Evolutionary conservation across 140 eudicot genomes (phyloP).

Genomic region (Erigeron philadelphicus): DNA sequence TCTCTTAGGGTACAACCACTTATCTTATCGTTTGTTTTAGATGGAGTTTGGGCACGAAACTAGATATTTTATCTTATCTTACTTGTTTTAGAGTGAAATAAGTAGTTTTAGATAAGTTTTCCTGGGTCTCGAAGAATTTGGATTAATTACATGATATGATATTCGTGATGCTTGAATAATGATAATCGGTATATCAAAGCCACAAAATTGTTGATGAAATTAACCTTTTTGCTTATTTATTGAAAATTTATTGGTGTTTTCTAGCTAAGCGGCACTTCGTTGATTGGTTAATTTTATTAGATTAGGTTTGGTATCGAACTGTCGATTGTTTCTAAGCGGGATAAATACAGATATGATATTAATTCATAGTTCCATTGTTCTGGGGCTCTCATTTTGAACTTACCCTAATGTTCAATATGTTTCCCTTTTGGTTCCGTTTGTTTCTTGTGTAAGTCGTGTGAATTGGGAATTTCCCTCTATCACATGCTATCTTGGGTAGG

Average conservation of each 20-base stretch:
- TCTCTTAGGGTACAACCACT: too few relatives aligned
- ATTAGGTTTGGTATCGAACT: not conserved
- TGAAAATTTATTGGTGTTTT: not conserved
- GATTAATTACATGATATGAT: not conserved
- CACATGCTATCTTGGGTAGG: conserved; percentile 1
- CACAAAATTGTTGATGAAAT: not conserved
- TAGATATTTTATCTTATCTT: too few relatives aligned
- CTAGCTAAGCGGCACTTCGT: not conserved
- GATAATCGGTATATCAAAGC: not conserved
- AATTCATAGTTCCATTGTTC: not conserved
- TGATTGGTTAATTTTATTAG: not conserved
- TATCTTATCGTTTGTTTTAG: too few relatives aligned
- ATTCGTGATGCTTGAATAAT: not conserved
- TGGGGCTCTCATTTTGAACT: not conserved
- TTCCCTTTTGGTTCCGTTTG: not conserved
- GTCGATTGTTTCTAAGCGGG: too few relatives aligned
- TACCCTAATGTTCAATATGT: not conserved
- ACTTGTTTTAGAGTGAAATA: too few relatives aligned
- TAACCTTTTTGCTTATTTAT: not conserved
- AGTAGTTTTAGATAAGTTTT: too few relatives aligned
- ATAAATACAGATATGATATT: not conserved
- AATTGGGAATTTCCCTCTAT: not conserved
- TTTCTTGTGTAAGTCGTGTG: not conserved
- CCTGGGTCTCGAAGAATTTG: too few relatives aligned
- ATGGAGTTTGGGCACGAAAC: too few relatives aligned